A percentile compares a stretch with the other conserved stretches of the same genome.
phyloP scores from a whole-genome alignment of 2,329 filamentous ascomycete species.

The Leptographium wingfieldii region DNA sequence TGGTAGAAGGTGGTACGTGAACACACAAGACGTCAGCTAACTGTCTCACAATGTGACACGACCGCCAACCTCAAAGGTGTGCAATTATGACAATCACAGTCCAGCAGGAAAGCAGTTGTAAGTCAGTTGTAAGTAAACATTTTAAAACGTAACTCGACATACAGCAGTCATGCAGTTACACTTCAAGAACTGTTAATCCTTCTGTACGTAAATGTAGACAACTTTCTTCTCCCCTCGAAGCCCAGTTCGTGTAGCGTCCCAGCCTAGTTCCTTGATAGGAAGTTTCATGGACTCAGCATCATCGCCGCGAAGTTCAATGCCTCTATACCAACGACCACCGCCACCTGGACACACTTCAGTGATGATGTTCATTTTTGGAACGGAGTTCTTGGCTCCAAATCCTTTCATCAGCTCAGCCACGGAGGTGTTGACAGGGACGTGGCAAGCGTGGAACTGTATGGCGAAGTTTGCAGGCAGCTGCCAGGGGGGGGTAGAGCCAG shows the following conservation, averaged over 20 bases:
- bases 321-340: conserved; percentile 46
- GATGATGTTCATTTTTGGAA: conserved; percentile 40
- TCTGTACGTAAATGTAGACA: conserved; percentile 48
- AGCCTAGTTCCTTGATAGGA: conserved; percentile 44
- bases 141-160: neutral
- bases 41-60: too few species aligned
- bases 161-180: neutral
- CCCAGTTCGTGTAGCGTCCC: conserved; percentile 40
- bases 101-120: too few species aligned
- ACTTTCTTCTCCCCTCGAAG: conserved; percentile 35
- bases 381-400: conserved; percentile 41
- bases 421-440: conserved; percentile 39
- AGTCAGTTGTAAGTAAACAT: too few species aligned
- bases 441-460: conserved; percentile 34
- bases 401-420: conserved; percentile 44
- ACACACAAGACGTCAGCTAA: too few species aligned
- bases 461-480: conserved; percentile 28
- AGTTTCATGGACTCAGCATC: conserved; percentile 34
- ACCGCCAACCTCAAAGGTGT: too few species aligned
- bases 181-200: conserved; percentile 23
- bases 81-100: too few species aligned
- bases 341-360: conserved; percentile 43
- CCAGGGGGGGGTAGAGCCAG: conserved; percentile 37
- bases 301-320: conserved; percentile 36
- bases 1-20: too few species aligned